Conservation (phyloP, 2,329 filamentous ascomycete species). For the Hirsutella minnesotensis region DNA sequence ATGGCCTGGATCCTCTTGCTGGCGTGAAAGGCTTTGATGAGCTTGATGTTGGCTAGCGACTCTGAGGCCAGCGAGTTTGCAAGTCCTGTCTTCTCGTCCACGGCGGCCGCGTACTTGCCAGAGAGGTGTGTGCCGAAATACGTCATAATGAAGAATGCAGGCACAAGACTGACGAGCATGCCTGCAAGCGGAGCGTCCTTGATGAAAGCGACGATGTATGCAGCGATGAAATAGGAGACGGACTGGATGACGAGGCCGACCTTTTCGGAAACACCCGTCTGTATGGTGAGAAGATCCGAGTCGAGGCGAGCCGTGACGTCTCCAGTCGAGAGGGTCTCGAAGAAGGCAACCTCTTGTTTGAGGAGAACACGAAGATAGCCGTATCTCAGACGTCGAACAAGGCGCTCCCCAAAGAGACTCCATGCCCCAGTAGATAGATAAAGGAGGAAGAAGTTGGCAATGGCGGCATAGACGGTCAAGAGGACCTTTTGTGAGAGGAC, state of each 20-base stretch:
- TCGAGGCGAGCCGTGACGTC: conserved; percentile 53
- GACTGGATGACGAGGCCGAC: conserved; percentile 53
- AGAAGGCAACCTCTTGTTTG: conserved; percentile 50
- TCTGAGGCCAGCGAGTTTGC: conserved; percentile 54
- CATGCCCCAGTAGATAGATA: conserved; percentile 54
- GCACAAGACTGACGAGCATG: conserved; percentile 51
- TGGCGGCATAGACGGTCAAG: conserved; percentile 49
- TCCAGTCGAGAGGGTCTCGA: conserved; percentile 49
- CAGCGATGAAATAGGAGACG: conserved; percentile 53
- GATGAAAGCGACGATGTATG: conserved; percentile 56
- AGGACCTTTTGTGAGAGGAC: conserved; percentile 45
- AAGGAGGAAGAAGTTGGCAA: conserved; percentile 50
- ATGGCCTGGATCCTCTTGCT: conserved; percentile 45
- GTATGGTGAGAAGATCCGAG: conserved; percentile 53
- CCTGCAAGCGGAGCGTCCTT: conserved; percentile 50
- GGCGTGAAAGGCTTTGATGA: conserved; percentile 54
- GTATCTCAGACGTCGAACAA: conserved; percentile 51
- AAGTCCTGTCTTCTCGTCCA: conserved; percentile 40
- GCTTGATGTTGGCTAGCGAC: conserved; percentile 44
- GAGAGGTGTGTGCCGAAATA: conserved; percentile 42
- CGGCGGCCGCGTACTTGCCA: conserved; percentile 35
- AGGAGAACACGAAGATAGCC: conserved; percentile 47
- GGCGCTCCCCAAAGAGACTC: conserved; percentile 50
- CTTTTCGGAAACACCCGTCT: conserved; percentile 58
- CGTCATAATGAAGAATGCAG: conserved; percentile 49